A percentile compares a stretch with the other conserved stretches of the same genome.
Evolutionary conservation across 2,329 filamentous ascomycete species (phyloP).

Genomic region (Ascochyta clinopodiicola): DNA sequence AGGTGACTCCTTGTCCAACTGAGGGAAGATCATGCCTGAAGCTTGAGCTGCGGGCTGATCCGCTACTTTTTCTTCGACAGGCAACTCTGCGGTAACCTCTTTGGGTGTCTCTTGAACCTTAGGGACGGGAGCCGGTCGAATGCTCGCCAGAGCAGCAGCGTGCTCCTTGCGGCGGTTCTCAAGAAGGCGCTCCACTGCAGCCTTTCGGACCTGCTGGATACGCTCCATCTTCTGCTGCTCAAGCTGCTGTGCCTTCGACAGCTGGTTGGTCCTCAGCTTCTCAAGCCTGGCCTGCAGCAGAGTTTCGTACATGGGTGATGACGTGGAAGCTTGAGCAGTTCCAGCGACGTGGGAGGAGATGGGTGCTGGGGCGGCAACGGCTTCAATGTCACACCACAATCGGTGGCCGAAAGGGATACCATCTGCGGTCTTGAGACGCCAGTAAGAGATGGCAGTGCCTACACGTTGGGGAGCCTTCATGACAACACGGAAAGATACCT

Average conservation of each 20-base stretch:
- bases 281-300: conserved; percentile 35
- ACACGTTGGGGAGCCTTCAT: conserved; percentile 79
- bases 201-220: conserved; percentile 44
- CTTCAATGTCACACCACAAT: conserved; percentile 90
- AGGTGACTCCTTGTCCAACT: conserved; percentile 92
- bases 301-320: conserved; percentile 30
- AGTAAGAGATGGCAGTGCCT: conserved; percentile 91
- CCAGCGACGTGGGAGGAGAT: conserved; percentile 10
- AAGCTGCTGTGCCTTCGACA: conserved; percentile 28
- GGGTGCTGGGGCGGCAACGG: conserved; percentile 50
- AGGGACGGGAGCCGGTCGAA: conserved; percentile 37
- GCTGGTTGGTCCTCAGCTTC: conserved; percentile 28
- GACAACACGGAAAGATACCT: conserved; percentile 80
- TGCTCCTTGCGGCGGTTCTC: conserved; percentile 43
- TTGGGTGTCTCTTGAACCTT: conserved; percentile 21
- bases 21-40: conserved; percentile 91
- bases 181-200: conserved; percentile 43
- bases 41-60: conserved; percentile 26
- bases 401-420: conserved; percentile 89
- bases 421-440: conserved; percentile 84
- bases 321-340: conserved; percentile 23
- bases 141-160: conserved; percentile 33
- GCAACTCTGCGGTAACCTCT: conserved; percentile 36
- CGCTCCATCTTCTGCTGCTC: conserved; percentile 38
- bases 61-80: conserved; percentile 43